Conservation (phyloP, 2,329 filamentous ascomycete species). For the Curvularia lunata region DNA sequence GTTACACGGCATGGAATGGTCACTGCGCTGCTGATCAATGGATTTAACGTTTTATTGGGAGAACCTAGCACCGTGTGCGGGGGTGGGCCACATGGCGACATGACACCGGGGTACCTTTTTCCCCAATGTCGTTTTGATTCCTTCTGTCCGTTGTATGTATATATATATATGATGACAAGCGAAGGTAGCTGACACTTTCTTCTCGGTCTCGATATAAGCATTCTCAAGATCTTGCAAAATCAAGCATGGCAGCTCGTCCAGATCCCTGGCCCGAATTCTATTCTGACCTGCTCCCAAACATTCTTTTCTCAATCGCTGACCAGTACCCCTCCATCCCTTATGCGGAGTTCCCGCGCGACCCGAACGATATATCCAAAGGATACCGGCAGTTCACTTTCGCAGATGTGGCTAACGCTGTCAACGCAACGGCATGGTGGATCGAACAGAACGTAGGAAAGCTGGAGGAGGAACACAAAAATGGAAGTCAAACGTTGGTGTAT, state of each 20-base stretch:
- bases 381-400: slow-evolving; percentile 39
- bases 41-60: neutral
- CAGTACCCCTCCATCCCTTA: slow-evolving; percentile 5
- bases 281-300: neutral
- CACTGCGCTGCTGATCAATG: neutral
- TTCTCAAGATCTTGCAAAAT: neutral
- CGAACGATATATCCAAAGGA: slow-evolving; percentile 20
- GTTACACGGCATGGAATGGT: neutral
- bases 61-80: neutral
- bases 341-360: slow-evolving; percentile 13
- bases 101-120: neutral
- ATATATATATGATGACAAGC: neutral
- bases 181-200: neutral
- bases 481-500: slow-evolving; percentile 37
- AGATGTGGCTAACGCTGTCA: slow-evolving; percentile 35
- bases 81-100: neutral
- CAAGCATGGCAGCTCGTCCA: neutral
- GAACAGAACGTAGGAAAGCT: slow-evolving; percentile 35
- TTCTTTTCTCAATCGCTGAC: neutral
- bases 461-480: slow-evolving; percentile 12
- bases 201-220: neutral
- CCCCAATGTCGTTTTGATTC: neutral
- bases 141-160: neutral
- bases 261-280: neutral
- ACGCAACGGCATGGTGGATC: slow-evolving; percentile 36